Evolutionary conservation across 2,329 filamentous ascomycete genomes (phyloP).

Genomic region (Diaporthe humulicola): DNA sequence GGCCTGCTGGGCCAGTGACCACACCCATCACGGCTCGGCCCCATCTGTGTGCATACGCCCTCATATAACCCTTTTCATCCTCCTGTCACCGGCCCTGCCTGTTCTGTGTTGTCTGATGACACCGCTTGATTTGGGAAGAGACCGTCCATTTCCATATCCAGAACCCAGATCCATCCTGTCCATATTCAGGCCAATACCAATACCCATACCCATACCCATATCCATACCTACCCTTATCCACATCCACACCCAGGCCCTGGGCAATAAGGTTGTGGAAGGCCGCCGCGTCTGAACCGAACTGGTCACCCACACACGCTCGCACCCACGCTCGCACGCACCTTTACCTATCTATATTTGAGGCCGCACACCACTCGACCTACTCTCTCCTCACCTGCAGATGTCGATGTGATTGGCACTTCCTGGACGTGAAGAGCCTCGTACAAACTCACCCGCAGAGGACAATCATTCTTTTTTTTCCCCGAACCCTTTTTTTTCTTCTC

Average conservation of each 20-base stretch:
- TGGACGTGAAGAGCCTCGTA: conserved; percentile 35
- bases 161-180: conserved; percentile 28
- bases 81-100: conserved; percentile 3
- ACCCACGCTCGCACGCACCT: conserved; percentile 24
- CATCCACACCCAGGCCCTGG: conserved; percentile 17
- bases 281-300: conserved; percentile 33
- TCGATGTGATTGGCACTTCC: conserved; percentile 37
- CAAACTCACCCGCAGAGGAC: conserved; percentile 31
- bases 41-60: conserved; percentile 34
- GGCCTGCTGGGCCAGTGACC: conserved; percentile 24
- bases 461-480: conserved; percentile 35
- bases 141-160: conserved; percentile 26
- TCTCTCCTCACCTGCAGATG: conserved; percentile 28
- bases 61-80: conserved; percentile 22
- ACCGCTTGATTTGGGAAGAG: conserved; percentile 33
- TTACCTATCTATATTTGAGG: conserved; percentile 36
- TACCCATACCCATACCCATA: conserved; percentile 14
- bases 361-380: conserved; percentile 35
- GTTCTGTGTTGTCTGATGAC: conserved; percentile 29
- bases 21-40: conserved; percentile 20
- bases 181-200: conserved; percentile 17
- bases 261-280: conserved; percentile 30
- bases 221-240: not conserved
- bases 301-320: conserved; percentile 26
- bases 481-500: not conserved